A percentile compares a stretch with the other conserved stretches of the same genome.
Conservation (phyloP, 2,329 filamentous ascomycete species). For the Penicillium italicum region DNA sequence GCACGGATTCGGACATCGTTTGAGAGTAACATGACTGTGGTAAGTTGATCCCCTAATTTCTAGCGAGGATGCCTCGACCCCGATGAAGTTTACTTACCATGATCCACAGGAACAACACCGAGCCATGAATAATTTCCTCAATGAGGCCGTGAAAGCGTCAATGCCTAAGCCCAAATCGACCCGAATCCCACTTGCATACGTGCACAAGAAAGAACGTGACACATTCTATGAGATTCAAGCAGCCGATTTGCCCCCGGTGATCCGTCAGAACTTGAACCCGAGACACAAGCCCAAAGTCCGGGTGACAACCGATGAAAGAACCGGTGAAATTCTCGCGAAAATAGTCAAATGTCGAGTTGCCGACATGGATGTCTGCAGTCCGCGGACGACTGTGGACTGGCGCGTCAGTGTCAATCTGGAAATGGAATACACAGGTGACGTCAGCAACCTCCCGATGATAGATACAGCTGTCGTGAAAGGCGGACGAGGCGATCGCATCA, state of each 20-base stretch:
- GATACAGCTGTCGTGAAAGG: slow-evolving; percentile 31
- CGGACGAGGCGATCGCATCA: slow-evolving; percentile 61
- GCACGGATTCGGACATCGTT: slow-evolving; percentile 60
- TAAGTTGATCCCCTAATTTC: slow-evolving; percentile 43
- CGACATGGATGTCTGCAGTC: slow-evolving; percentile 84
- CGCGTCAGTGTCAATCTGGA: slow-evolving; percentile 93
- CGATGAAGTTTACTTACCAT: slow-evolving; percentile 17
- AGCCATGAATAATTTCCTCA: slow-evolving; percentile 78
- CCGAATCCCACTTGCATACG: slow-evolving; percentile 61
- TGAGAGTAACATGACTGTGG: slow-evolving; percentile 85
- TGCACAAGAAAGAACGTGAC: slow-evolving; percentile 78
- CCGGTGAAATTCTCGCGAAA: slow-evolving; percentile 65
- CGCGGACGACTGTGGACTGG: slow-evolving; percentile 75
- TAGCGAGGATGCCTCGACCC: not conserved
- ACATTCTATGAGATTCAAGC: slow-evolving; percentile 73
- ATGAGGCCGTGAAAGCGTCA: slow-evolving; percentile 59
- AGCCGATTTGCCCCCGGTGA: slow-evolving; percentile 60
- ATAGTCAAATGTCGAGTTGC: slow-evolving; percentile 89
- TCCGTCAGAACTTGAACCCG: slow-evolving; percentile 59
- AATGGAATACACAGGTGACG: slow-evolving; percentile 73
- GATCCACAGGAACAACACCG: slow-evolving; percentile 68
- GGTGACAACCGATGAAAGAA: slow-evolving; percentile 73
- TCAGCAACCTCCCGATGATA: slow-evolving; percentile 52
- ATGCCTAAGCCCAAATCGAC: slow-evolving; percentile 39
- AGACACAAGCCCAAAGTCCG: slow-evolving; percentile 63